Base-by-base conservation (phyloP, 768 basidiomycete genomes). In the Favolaschia claudopus region DNA sequence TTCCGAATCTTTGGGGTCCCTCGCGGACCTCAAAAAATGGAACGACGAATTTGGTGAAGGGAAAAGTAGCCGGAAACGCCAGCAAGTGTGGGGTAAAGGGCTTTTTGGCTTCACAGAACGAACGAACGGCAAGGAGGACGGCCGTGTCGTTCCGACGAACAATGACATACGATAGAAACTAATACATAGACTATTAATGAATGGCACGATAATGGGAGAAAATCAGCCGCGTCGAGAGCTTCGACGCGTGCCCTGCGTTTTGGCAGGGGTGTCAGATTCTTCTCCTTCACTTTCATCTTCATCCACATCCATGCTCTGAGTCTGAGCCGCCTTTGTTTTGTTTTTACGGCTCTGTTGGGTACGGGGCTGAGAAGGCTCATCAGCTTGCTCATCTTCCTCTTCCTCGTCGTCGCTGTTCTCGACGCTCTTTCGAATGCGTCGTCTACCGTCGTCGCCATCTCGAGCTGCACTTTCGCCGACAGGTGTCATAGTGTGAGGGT, bases 1-100 rank as follows among this genome's bases (percentile, higher is more conserved):
- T 6, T 95, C 94, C 4, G 95, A 96, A 73, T 80, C 85, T 13
- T 76, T 92, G 3, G 91, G 91, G 44, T 90, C 84, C 45, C 83
- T 93, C 31, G 76, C 87, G 2, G 90, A 91, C 55, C 77, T 95
- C 39, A 84, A 89, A 39, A 91, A 89, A 75, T 96, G 93, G 93
- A 95, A 96, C 60, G 91, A 95, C 43, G 92, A 96, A 70, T 96
- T 95, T 72, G 95, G 96, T 24, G 95, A 96, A 72, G 94, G 93
- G 6, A 77, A 84, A 17, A 83, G 79, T 33, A 85, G 82, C 49
- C 88, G 81, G 67, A 67, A 78, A 61, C 84, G 84, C 33, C 82
- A 84, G 67, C 86, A 88, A 67, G 88, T 90, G 31, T 95, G 95
- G 85, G 96, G 95, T 24, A 93, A 89, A 67, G 93, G 88, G 56